Percentiles rank a stretch among this genome's conserved stretches.
These are phyloP conservation scores for Boletus speciosus DNA, from an alignment of 768 basidiomycete species.

Conservation along the genomic window DNA sequence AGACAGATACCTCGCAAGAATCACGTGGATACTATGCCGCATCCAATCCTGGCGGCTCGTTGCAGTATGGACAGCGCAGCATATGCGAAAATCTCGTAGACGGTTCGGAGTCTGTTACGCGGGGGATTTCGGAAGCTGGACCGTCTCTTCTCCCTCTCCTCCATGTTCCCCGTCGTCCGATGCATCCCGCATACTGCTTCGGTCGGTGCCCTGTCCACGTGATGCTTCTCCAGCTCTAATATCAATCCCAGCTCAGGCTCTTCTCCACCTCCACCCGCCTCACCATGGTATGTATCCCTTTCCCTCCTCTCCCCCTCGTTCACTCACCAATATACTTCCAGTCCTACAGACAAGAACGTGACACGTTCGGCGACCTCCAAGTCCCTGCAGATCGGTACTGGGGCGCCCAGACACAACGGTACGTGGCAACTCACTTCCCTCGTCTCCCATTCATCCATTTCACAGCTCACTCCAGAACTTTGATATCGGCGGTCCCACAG, in stretches of 20 bases:
- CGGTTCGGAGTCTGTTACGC: neutral
- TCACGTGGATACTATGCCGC: constrained; percentile 26
- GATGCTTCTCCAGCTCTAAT: constrained; percentile 10
- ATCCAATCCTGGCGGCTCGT: neutral
- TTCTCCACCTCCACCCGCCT: constrained; percentile 32
- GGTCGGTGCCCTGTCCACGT: constrained; percentile 20
- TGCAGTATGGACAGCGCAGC: too few species aligned
- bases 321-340: constrained; percentile 34
- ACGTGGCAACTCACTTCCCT: constrained; percentile 7
- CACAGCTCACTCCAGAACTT: constrained; percentile 91
- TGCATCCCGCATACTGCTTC: neutral
- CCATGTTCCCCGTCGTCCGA: constrained; percentile 19
- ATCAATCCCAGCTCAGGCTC: neutral
- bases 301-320: neutral
- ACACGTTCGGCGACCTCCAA: constrained; percentile 93
- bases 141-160: neutral
- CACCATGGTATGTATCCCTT: constrained; percentile 36
- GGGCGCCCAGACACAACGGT: constrained; percentile 98
- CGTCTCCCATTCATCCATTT: constrained; percentile 9
- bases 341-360: constrained; percentile 74
- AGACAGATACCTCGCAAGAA: constrained; percentile 12
- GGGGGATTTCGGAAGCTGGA: constrained; percentile 10
- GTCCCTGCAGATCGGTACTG: constrained; percentile 90
- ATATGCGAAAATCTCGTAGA: too few species aligned
- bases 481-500: constrained; percentile 93